Base-by-base conservation (phyloP, 2,329 filamentous ascomycete genomes). In the Cadophora luteo-olivacea region DNA sequence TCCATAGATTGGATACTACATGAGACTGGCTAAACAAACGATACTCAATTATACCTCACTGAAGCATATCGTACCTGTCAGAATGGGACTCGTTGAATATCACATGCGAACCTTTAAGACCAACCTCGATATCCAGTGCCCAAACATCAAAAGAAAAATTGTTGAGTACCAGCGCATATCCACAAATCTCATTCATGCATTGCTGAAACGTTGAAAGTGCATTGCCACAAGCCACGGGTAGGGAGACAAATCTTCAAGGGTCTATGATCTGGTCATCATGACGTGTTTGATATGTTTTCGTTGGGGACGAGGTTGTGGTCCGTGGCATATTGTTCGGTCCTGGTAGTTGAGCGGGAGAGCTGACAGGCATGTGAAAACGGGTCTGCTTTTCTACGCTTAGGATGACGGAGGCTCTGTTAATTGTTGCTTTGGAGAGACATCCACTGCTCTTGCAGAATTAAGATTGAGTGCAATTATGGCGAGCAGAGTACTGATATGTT, bases 241-340 rank as follows among this genome's bases (percentile, higher is more conserved):
- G 45, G 9, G n/a, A 22, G 12, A 45, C 45, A 22, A 22, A 22
- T 49, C 12, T 45, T 58, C 55, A 58, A 41, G 57, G 57, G 57
- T 45, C 36, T 36, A 24, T 49, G 45, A 22, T 60, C 33, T 7
- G 12, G 29, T 41, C 36, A 45, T 60, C 36, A 60, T 60, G 57
- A 60, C 57, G 57, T 45, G 36, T 60, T 45, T 45, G 57, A 60
- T 60, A 9, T 60, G 7, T 41, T 60, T 60, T 60, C 38, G 19
- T 12, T 19, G 14, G 54, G 41, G 41, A 45, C 12, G 41, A 19
- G 45, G 22, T 49, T n/a, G 45, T 49, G 45, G 45, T 49, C 19
- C n/a, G n/a, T 49, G 45, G 45, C 2, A 45, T 29, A 16, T 45
- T 19, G 12, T 16, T 19, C 36, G 14, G 41, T 45, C 2, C 41